Conservation (phyloP, 2,329 filamentous ascomycete species). For the Colletotrichum orchidophilum region DNA sequence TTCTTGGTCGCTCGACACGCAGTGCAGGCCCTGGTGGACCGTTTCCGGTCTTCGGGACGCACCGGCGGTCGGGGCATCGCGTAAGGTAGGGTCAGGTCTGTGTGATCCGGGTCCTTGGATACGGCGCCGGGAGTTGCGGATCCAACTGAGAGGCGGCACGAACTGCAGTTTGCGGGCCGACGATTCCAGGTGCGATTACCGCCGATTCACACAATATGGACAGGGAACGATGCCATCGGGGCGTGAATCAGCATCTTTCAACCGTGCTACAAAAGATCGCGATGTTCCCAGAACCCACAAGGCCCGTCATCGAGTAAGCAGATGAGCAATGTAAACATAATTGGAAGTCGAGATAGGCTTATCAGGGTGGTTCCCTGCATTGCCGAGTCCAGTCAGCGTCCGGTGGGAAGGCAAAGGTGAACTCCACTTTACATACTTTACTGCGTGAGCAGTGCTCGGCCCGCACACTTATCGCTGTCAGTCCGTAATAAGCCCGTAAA, state of each 20-base stretch:
- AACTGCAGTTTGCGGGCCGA: not conserved
- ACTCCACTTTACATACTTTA: not conserved
- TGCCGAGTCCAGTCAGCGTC: not conserved
- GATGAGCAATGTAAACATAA: not conserved
- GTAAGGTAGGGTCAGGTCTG: not conserved
- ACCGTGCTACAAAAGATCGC: not conserved
- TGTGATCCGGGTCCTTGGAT: not conserved
- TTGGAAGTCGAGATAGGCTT: not conserved
- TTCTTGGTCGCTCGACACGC: slow-evolving; percentile 60
- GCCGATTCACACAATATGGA: not conserved
- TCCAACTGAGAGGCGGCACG: not conserved
- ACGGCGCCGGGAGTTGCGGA: not conserved
- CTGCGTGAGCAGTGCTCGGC: not conserved
- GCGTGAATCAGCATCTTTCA: not conserved
- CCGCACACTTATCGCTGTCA: not conserved
- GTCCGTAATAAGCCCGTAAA: not conserved
- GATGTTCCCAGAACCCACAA: not conserved
- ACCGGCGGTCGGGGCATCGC: slow-evolving; percentile 64
- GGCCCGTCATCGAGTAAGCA: not conserved
- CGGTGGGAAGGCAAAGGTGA: not conserved
- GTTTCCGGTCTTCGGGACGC: slow-evolving; percentile 56
- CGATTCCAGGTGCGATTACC: not conserved
- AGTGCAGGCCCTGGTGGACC: slow-evolving; percentile 58
- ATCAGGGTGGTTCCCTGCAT: not conserved
- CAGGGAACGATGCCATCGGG: not conserved